Conservation (phyloP, 2,329 filamentous ascomycete genomes). For the Davidsoniella eucalypti region DNA sequence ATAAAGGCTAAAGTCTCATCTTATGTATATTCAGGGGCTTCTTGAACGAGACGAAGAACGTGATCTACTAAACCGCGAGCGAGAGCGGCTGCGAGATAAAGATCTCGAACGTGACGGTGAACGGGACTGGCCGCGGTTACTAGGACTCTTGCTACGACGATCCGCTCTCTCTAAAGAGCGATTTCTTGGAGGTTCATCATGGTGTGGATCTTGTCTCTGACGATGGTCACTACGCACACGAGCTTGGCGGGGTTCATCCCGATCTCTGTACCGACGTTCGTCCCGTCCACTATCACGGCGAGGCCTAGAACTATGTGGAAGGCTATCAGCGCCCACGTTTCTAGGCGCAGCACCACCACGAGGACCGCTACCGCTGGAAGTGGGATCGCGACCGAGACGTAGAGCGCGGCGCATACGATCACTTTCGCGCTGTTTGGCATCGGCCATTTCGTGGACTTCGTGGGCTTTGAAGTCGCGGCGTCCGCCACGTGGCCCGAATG, state of each 20-base stretch:
- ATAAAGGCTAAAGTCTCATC: neutral
- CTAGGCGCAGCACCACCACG: neutral
- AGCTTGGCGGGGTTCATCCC: constrained; percentile 3
- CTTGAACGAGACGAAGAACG: constrained; percentile 2
- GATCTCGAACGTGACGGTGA: constrained; percentile 7
- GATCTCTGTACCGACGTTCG: constrained; percentile 9
- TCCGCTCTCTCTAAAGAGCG: neutral
- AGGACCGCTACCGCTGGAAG: neutral
- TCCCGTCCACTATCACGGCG: neutral
- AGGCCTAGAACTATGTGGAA: neutral
- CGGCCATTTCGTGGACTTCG: constrained; percentile 89
- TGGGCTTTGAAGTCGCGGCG: constrained; percentile 62
- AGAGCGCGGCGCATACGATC: constrained; percentile 74
- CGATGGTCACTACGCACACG: neutral
- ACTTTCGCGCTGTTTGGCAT: constrained; percentile 91
- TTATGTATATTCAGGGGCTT: neutral
- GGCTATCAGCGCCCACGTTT: neutral
- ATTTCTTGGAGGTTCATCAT: neutral
- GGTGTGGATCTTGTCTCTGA: neutral
- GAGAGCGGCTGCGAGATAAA: neutral
- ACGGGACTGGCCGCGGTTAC: neutral
- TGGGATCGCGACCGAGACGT: constrained; percentile 20
- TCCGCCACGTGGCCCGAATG: constrained; percentile 18
- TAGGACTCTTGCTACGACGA: neutral
- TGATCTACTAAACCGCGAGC: neutral